A percentile compares a stretch with the other conserved stretches of the same genome.
Evolutionary conservation across 768 basidiomycete genomes (phyloP).

Genomic region (Chiua virens): DNA sequence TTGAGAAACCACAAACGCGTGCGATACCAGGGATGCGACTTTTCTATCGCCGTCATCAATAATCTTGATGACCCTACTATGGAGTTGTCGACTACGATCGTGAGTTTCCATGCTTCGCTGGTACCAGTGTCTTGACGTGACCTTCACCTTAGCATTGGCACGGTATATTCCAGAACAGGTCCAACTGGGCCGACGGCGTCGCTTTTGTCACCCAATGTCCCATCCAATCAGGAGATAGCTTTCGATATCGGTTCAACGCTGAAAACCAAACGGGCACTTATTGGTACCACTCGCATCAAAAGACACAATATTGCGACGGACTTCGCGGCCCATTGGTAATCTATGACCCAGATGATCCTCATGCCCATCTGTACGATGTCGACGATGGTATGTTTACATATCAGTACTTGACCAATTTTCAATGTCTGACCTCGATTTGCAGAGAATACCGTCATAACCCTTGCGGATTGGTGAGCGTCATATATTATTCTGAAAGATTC

Average conservation of each 20-base stretch:
- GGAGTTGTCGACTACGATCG: conserved; percentile 36
- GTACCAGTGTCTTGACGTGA: background rate
- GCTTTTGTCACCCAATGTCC: conserved; percentile 49
- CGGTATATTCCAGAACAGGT: conserved; percentile 32
- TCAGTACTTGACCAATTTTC: background rate
- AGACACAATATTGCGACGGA: conserved; percentile 42
- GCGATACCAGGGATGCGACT: conserved; percentile 30
- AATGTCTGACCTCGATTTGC: background rate
- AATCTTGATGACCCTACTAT: conserved; percentile 32
- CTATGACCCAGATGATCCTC: conserved; percentile 48
- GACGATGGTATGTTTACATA: conserved; percentile 40
- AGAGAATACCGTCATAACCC: conserved; percentile 44
- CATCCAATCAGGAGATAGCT: conserved; percentile 37
- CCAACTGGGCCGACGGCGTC: conserved; percentile 40
- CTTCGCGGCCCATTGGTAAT: conserved; percentile 43
- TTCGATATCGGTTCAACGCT: conserved; percentile 42
- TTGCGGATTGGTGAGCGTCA: conserved; percentile 44
- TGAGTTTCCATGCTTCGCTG: conserved; percentile 16
- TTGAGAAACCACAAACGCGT: background rate
- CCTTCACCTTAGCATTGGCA: conserved; percentile 33
- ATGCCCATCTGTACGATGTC: conserved; percentile 40
- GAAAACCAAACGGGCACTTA: conserved; percentile 44
- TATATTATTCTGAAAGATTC: background rate
- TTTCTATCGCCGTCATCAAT: conserved; percentile 39
- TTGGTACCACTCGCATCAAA: conserved; percentile 49